Evolutionary conservation across 805 yeast species (phyloP).

Genomic region (Torulaspora quercuum): DNA sequence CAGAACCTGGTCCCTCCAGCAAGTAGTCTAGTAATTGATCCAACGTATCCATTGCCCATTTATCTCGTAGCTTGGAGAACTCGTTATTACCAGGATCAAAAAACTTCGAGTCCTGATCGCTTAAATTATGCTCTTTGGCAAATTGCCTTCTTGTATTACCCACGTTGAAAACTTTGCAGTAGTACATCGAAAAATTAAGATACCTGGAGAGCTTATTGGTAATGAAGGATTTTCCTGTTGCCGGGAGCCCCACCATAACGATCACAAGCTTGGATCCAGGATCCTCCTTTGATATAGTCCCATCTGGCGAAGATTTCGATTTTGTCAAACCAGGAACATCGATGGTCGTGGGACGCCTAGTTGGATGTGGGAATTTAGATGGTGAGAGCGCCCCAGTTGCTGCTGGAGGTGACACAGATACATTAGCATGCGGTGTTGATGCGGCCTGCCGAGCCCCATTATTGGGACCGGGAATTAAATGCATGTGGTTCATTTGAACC

Average conservation of each 20-base stretch:
- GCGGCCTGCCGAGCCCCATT: too few relatives aligned
- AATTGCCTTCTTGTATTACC: conserved; percentile 90
- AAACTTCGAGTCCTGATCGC: conserved; percentile 74
- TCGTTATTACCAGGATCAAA: conserved; percentile 75
- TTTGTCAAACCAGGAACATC: conserved; percentile 92
- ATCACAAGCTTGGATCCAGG: conserved; percentile 82
- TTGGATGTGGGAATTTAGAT: conserved; percentile 34
- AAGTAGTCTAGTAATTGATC: conserved; percentile 80
- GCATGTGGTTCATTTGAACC: conserved; percentile 10
- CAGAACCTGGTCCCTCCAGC: conserved; percentile 76
- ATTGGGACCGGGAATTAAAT: conserved; percentile 2
- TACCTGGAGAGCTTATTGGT: conserved; percentile 88
- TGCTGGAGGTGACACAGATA: conserved; percentile 8
- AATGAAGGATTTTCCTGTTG: conserved; percentile 90
- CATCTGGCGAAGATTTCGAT: conserved; percentile 75
- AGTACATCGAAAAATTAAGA: conserved; percentile 91
- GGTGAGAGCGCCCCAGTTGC: conserved; percentile 19
- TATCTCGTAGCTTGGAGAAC: conserved; percentile 67
- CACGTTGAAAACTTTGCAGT: conserved; percentile 86
- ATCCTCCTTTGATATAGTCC: conserved; percentile 58
- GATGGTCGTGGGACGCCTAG: conserved; percentile 71
- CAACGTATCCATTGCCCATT: conserved; percentile 95
- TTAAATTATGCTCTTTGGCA: conserved; percentile 35
- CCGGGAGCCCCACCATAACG: conserved; percentile 96
- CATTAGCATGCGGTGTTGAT: conserved; percentile 3